Evolutionary conservation across 1,284 basidiomycete genomes (phyloP).

Genomic region (Trichosporon sp.): DNA sequence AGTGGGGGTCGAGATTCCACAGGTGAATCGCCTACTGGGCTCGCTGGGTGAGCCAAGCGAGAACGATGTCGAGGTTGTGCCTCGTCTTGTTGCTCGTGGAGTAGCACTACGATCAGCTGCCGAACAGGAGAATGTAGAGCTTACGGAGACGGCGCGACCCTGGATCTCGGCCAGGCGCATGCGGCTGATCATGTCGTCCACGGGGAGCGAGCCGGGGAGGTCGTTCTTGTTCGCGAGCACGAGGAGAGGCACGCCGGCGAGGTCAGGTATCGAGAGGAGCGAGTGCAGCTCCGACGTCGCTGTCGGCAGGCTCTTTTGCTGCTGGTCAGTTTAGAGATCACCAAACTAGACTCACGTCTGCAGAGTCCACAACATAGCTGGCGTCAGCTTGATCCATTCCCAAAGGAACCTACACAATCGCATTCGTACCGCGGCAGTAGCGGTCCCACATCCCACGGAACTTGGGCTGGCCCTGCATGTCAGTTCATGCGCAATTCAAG

Average conservation of each 20-base stretch:
- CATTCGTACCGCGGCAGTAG: slow-evolving; percentile 91
- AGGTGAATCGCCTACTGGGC: slow-evolving; percentile 34
- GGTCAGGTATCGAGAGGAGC: slow-evolving; percentile 71
- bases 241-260: slow-evolving; percentile 80
- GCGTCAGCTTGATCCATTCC: slow-evolving; percentile 28
- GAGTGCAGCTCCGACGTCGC: slow-evolving; percentile 89
- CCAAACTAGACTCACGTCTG: slow-evolving; percentile 65
- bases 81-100: slow-evolving; percentile 82
- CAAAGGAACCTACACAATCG: slow-evolving; percentile 72
- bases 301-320: slow-evolving; percentile 80
- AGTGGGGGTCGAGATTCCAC: neutral
- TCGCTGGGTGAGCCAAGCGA: slow-evolving; percentile 57
- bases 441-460: slow-evolving; percentile 84
- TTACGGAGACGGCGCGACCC: slow-evolving; percentile 80
- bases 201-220: slow-evolving; percentile 72
- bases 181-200: slow-evolving; percentile 81
- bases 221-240: slow-evolving; percentile 98
- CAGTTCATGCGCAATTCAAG: neutral
- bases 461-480: slow-evolving; percentile 74
- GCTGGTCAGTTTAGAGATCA: slow-evolving; percentile 21
- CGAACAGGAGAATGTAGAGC: slow-evolving; percentile 43
- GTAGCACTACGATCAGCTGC: slow-evolving; percentile 38
- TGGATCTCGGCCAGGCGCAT: slow-evolving; percentile 80
- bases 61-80: slow-evolving; percentile 70
- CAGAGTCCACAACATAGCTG: slow-evolving; percentile 89